Conservation (phyloP, 148 eudicot species). For the Fagopyrum tataricum region DNA sequence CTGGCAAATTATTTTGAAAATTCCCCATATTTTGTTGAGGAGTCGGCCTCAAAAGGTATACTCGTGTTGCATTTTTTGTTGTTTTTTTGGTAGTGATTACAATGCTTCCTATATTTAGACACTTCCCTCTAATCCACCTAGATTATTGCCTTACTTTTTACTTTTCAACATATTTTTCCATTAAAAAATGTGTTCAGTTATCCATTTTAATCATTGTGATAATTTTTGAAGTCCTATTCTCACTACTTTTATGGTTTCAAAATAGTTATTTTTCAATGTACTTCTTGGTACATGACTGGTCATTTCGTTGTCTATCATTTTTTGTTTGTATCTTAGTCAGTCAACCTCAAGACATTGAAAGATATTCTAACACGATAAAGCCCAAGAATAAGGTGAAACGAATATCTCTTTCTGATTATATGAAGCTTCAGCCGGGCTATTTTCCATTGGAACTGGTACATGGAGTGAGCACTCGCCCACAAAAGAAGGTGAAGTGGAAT, state of each 20-base stretch:
- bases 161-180: no score
- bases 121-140: background rate
- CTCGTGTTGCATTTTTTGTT: background rate
- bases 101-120: background rate
- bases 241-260: background rate
- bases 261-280: background rate
- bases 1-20: conserved; percentile 4
- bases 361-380: background rate
- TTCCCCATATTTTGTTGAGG: conserved; percentile 6
- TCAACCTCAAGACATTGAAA: background rate
- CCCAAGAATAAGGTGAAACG: conserved; percentile 6
- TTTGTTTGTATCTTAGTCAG: background rate
- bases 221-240: no score
- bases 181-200: no score
- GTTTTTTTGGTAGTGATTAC: background rate
- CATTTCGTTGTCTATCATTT: background rate
- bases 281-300: background rate
- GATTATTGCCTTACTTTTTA: background rate
- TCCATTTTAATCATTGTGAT: no score
- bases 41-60: background rate
- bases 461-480: background rate
- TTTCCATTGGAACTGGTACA: conserved; percentile 7
- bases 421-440: conserved; percentile 12
- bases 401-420: conserved; percentile 11
- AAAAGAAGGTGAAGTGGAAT: conserved; percentile 12